Evolutionary conservation across 768 basidiomycete genomes (phyloP), one percentile per base, ranked within the genome.

Genomic region (Mycena floridula): DNA sequence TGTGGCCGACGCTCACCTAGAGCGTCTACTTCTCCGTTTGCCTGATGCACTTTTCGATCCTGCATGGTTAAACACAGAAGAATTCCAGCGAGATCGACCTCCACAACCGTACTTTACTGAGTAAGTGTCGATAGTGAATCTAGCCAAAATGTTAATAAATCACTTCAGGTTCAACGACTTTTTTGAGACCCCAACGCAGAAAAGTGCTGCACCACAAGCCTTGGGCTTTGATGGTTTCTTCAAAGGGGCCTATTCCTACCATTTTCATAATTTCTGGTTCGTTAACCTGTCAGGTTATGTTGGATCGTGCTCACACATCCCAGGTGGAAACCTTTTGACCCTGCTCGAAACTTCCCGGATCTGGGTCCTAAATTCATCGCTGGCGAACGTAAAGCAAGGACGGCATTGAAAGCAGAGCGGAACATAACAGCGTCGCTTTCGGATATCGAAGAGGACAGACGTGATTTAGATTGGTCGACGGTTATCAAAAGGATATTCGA

Each of bases 21-120:
- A 95, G 49, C 80, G 77, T 5, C 69, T 98, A 37, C 68, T 99
- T 23, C 77, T 93, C 45, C 79, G 91, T 21, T 73, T 99, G 15
- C 94, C 96, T 0, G 96, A 98, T 59, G 95, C 95, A 7, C 65
- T 99, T 45, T 97, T 98, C 51, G 95, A 98, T 62, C 83, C 94
- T 9, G 95, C 96, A 2, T 98, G 94, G 94, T 69, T 98, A 38
- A 94, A 90, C 59, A 89, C 89, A 15, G 95, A 97, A 61, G 76
- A 79, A 42, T 95, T 85, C 61, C 95, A 98, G 62, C 74, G 89
- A 38, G 88, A 92, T 49, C 76, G 95, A 37, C 95, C 96, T 3
- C 87, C 95, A 46, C 92, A 94, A 61, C 95, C 95, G 16, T 93
- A 85, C 65, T 92, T 99, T 65, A 84, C 80, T 7, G 81, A 83